phyloP scores from a whole-genome alignment of 768 basidiomycete species.

The Melanogaster broomeanus region DNA sequence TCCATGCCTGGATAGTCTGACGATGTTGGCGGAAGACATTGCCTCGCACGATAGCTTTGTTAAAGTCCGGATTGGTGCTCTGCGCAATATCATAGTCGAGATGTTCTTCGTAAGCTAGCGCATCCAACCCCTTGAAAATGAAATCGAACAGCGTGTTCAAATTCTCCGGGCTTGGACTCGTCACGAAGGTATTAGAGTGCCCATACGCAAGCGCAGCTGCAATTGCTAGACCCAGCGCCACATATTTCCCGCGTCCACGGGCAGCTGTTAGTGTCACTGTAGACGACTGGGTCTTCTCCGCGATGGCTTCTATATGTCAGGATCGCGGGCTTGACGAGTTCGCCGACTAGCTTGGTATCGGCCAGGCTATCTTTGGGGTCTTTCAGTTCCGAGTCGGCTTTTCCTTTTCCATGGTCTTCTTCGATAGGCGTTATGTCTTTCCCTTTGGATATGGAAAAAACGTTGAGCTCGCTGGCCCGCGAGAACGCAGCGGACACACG shows the following conservation, averaged over 20 bases:
- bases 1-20: slow-evolving; percentile 93
- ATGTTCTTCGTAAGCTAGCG: slow-evolving; percentile 94
- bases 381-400: slow-evolving; percentile 65
- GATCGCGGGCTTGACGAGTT: slow-evolving; percentile 85
- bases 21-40: slow-evolving; percentile 92
- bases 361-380: slow-evolving; percentile 76
- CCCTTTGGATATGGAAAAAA: slow-evolving; percentile 91
- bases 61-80: slow-evolving; percentile 92
- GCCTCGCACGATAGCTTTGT: slow-evolving; percentile 93
- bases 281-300: slow-evolving; percentile 90
- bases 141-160: slow-evolving; percentile 98
- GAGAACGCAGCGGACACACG: too few species aligned
- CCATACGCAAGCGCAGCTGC: slow-evolving; percentile 91
- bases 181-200: slow-evolving; percentile 97
- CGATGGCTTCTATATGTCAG: slow-evolving; percentile 92
- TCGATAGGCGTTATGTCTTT: slow-evolving; percentile 84
- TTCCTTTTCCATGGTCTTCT: slow-evolving; percentile 48
- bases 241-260: slow-evolving; percentile 95
- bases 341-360: slow-evolving; percentile 85
- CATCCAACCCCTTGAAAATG: slow-evolving; percentile 95
- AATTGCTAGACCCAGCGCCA: slow-evolving; percentile 93
- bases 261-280: slow-evolving; percentile 95
- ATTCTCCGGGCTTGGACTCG: slow-evolving; percentile 96
- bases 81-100: slow-evolving; percentile 96
- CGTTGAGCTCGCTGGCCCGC: too few species aligned